Evolutionary conservation across 768 basidiomycete species (phyloP), one percentile per base, ranked within the genome.

Genomic region (Leucocoprinus leucothites): DNA sequence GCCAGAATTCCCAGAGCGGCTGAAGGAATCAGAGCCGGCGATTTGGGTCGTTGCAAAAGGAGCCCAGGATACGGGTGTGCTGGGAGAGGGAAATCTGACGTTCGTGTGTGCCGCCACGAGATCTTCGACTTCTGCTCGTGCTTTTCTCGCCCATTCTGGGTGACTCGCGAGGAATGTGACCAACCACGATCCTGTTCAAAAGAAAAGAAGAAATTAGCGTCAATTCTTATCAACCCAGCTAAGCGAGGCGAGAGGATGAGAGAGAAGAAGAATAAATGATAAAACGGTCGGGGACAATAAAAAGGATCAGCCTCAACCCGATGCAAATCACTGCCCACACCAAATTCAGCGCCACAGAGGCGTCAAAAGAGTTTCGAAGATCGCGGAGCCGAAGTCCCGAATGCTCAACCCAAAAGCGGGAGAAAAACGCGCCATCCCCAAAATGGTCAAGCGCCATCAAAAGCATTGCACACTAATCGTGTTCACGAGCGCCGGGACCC

Each of bases 91-190:
- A 14, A 56, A 40, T 26, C 40, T 22, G 31, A 38, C 40, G 19
- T 67, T 57, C 21, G 72, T 59, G 63, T 81, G 72, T n/a, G 62
- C 64, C 26, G 69, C 71, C 31, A 89, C 67, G 26, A 91, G 74
- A 9, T 68, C 69, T 62, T 82, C 78, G 36, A 88, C 72, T 70
- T 91, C 89, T 14, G 70, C 64, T 24, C 69, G 72, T n/a, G 82
- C 87, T 67, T 79, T 84, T 45, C 70, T 67, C 43, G 81, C 75
- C 86, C 87, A 90, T 60, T 84, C 81, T 36, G 74, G 71, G 61
- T 89, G 79, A 34, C 81, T 81, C 19, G 85, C 86, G 38, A 91
- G 78, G 68, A 82, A 91, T 28, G 84, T 86, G 56, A 87, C 71
- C 49, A 91, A 68, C 89, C 89, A 91, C 26, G 84, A 87, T 36